Evolutionary conservation across 2,329 filamentous ascomycete species (phyloP).

Genomic region (Huntiella abstrusa): DNA sequence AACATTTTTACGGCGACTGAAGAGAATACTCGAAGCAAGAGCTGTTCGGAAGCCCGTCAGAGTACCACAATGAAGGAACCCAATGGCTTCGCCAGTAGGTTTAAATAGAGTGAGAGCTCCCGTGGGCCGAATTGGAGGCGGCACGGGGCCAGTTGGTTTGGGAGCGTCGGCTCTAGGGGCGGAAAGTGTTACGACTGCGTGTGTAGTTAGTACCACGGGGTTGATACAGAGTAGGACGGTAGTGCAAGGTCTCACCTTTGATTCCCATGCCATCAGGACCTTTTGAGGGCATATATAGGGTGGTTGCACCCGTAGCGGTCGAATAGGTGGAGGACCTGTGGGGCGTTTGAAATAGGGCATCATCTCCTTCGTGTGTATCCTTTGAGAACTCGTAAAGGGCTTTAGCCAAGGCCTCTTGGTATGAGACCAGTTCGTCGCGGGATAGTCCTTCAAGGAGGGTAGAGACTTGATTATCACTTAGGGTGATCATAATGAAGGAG

Average conservation of each 20-base stretch:
- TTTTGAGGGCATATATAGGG: conserved; percentile 57
- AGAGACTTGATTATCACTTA: conserved; percentile 38
- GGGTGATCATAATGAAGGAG: conserved; percentile 32
- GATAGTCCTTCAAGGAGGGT: conserved; percentile 34
- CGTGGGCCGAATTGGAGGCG: conserved; percentile 29
- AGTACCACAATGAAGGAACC: conserved; percentile 53
- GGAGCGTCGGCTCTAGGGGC: conserved; percentile 19
- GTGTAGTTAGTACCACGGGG: background rate
- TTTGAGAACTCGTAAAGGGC: conserved; percentile 45
- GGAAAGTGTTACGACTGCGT: conserved; percentile 42
- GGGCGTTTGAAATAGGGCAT: conserved; percentile 34
- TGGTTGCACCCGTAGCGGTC: conserved; percentile 32
- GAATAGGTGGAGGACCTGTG: conserved; percentile 31
- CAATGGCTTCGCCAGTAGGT: conserved; percentile 40
- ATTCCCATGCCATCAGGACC: conserved; percentile 45
- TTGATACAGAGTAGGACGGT: background rate
- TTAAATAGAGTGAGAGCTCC: conserved; percentile 53
- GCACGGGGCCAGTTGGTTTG: conserved; percentile 12
- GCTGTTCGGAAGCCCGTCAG: conserved; percentile 69
- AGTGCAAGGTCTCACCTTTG: conserved; percentile 31
- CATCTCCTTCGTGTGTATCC: conserved; percentile 25
- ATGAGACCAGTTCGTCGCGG: conserved; percentile 30
- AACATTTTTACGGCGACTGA: conserved; percentile 46
- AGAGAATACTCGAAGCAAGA: conserved; percentile 47
- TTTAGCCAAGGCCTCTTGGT: conserved; percentile 28